These are phyloP conservation scores for Tuber borchii DNA, from an alignment of 495 filamentous ascomycete genomes.

Conservation along the genomic window DNA sequence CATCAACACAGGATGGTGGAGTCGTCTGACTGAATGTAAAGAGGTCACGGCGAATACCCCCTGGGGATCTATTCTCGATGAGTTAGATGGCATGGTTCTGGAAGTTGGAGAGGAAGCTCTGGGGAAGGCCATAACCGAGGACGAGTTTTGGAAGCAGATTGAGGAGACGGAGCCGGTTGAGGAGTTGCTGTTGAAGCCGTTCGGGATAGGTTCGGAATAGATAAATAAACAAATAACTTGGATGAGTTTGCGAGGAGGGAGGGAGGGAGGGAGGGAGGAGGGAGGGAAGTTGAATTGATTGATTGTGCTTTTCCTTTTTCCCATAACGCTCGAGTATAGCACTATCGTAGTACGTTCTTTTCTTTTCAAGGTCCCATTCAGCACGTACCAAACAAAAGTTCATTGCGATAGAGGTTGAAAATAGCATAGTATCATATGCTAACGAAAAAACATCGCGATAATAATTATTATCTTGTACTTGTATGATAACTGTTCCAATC, in stretches of 20 bases:
- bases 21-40: neutral
- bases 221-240: too few species aligned
- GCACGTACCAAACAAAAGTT: too few species aligned
- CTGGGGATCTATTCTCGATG: neutral
- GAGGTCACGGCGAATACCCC: neutral
- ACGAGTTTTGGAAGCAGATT: neutral
- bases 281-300: neutral
- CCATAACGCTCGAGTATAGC: neutral
- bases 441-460: too few species aligned
- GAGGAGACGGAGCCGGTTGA: neutral
- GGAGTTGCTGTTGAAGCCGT: neutral
- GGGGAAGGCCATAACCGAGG: neutral
- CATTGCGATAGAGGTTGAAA: too few species aligned
- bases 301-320: neutral
- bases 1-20: conserved; percentile 12
- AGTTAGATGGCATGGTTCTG: neutral
- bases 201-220: neutral
- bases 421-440: too few species aligned
- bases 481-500: too few species aligned
- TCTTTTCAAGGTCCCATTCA: neutral
- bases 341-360: neutral
- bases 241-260: neutral
- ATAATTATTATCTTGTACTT: too few species aligned
- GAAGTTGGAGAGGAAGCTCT: neutral
- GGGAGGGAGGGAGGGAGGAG: neutral